Evolutionary conservation across 768 basidiomycete species (phyloP).

Genomic region (Kwoniella heveanensis): DNA sequence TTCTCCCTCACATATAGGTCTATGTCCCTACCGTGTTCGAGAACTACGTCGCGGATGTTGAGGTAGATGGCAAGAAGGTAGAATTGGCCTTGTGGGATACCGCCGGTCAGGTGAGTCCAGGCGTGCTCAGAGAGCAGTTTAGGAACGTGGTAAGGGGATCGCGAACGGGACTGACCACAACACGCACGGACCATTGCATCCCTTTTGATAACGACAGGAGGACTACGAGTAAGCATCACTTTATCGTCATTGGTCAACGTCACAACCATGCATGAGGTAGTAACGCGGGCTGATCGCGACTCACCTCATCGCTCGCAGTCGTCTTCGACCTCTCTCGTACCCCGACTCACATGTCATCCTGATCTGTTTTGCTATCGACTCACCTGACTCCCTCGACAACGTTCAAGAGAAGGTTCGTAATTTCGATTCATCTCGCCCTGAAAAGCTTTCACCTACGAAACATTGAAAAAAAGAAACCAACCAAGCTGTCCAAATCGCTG

Average conservation of each 20-base stretch:
- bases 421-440: neutral
- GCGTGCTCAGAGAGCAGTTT: no score
- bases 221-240: conserved; percentile 72
- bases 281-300: neutral
- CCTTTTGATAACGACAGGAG: conserved; percentile 58
- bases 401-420: conserved; percentile 94
- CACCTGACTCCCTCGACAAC: conserved; percentile 97
- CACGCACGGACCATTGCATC: conserved; percentile 17
- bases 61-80: conserved; percentile 97
- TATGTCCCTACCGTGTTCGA: conserved; percentile 99
- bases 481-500: no score
- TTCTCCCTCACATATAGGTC: conserved; percentile 64
- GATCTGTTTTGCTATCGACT: conserved; percentile 98
- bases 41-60: conserved; percentile 98
- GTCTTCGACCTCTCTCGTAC: conserved; percentile 94
- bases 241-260: neutral
- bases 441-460: no score
- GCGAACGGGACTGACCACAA: neutral
- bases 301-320: conserved; percentile 55
- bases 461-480: no score
- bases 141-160: no score
- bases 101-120: conserved; percentile 70
- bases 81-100: conserved; percentile 99
- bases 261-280: neutral
- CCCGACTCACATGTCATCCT: conserved; percentile 99